Percentiles rank a stretch among this genome's conserved stretches.
These are phyloP conservation scores for Cladosporium cucumerinum DNA, from an alignment of 2,329 filamentous ascomycete species.

Conservation along the genomic window DNA sequence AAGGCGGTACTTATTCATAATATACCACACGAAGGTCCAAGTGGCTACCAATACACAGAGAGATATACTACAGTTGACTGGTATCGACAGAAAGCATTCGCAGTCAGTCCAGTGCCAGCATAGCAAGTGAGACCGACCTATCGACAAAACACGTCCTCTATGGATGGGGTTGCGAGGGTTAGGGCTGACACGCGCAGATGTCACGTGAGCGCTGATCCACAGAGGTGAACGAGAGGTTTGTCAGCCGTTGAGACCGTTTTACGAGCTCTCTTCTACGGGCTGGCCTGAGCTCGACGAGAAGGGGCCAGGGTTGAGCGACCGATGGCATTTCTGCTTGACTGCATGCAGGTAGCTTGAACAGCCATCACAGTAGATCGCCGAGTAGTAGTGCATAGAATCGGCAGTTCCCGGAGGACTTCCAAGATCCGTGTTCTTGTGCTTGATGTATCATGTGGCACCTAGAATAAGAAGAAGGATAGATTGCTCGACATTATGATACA, in stretches of 20 bases:
- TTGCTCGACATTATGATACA: neutral
- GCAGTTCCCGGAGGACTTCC: neutral
- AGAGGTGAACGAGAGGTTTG: neutral
- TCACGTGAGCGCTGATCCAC: neutral
- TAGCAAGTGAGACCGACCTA: neutral
- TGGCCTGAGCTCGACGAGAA: neutral
- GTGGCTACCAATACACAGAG: neutral
- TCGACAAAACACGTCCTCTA: neutral
- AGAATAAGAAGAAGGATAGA: too few relatives aligned
- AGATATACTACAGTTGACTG: neutral
- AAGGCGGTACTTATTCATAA: neutral
- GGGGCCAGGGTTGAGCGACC: neutral
- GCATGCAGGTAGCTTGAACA: neutral
- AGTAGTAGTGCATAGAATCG: neutral
- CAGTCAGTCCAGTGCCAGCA: neutral
- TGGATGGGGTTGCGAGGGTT: neutral
- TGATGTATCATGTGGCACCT: neutral
- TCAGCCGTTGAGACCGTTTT: neutral
- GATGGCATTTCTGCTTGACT: conserved; percentile 1
- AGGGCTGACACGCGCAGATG: neutral
- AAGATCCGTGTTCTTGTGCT: neutral
- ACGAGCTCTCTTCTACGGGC: neutral
- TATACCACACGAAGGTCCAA: neutral
- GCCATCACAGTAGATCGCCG: neutral
- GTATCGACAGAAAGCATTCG: neutral